Conservation (phyloP, 2,329 filamentous ascomycete species). For the Colletotrichum sp. region DNA sequence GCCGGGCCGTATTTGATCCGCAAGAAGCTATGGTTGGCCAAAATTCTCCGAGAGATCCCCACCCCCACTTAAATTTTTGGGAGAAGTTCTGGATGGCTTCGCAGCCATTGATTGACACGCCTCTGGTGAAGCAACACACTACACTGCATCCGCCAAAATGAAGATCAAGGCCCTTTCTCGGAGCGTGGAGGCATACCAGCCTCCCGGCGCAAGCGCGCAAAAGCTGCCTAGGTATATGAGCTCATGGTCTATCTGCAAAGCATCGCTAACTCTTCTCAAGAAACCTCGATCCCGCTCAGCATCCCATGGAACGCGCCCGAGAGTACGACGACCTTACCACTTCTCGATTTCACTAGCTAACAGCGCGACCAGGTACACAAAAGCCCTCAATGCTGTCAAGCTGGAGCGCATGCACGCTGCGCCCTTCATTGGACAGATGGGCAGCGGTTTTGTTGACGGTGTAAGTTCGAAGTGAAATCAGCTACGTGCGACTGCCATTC, state of each 20-base stretch:
- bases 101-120: neutral
- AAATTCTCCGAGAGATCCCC: slow-evolving; percentile 13
- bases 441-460: slow-evolving; percentile 90
- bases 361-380: slow-evolving; percentile 37
- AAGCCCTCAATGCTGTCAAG: slow-evolving; percentile 79
- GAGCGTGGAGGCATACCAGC: slow-evolving; percentile 67
- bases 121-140: neutral
- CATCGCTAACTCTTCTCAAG: slow-evolving; percentile 35
- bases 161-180: slow-evolving; percentile 73
- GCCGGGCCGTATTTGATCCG: slow-evolving; percentile 17
- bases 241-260: neutral
- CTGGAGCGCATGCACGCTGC: slow-evolving; percentile 86
- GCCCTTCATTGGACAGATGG: slow-evolving; percentile 83
- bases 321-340: slow-evolving; percentile 79
- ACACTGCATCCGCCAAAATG: slow-evolving; percentile 34
- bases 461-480: slow-evolving; percentile 39
- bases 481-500: neutral
- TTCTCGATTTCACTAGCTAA: slow-evolving; percentile 14
- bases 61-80: slow-evolving; percentile 25
- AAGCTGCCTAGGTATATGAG: slow-evolving; percentile 53
- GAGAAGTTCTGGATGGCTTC: slow-evolving; percentile 13
- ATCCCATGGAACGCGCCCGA: slow-evolving; percentile 89
- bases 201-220: slow-evolving; percentile 68
- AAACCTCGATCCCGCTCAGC: slow-evolving; percentile 82
- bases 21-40: neutral